Evolutionary conservation across 495 filamentous ascomycete species (phyloP), one percentile per base, ranked within the genome.

Genomic region (Ramalina intermedia): DNA sequence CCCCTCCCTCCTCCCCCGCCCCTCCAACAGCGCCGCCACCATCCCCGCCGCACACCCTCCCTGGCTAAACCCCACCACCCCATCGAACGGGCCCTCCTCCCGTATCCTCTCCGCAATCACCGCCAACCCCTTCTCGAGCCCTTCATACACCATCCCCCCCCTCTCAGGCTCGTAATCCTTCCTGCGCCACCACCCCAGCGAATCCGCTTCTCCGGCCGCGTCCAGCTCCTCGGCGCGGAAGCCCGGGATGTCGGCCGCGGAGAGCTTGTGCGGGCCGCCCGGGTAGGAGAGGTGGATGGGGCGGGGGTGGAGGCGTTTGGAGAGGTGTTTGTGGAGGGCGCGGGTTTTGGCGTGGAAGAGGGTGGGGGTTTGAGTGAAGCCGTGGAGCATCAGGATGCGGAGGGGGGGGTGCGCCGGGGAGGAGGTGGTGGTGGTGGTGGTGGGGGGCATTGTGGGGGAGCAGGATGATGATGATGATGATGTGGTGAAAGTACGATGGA

Each of bases 351-450:
- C 75, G 66, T 78, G 80, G 78, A 96, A 96, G 60, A 86, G 67
- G 1, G 78, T 61, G 29, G 89, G 87, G 27, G 87, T 89, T 72
- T 96, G 91, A 1, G 90, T 95, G 78, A 83, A 96, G 65, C 90
- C 71, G 47, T 73, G 69, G 37, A 75, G 68, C 71, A 79, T 63
- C 66, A 80, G 56, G 66, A 79, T 63, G n/a, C n/a, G 21, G 41
- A 50, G 51, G 37, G 49, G 26, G 18, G 50, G 29, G 20, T 47
- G 33, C 4, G 47, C 23, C 2, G 23, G 13, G 6, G 55, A 33
- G 27, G 27, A 33, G 11, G 27, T 1, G 7, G 27, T 4, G 27
- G 27, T 8, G 27, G 27, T 33, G 27, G 27, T 4, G 27, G 27
- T 4, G 27, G 27, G 9, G 27, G 27, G 9, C 3, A 7, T 4